phyloP scores from a whole-genome alignment of 2,329 filamentous ascomycete genomes.

The Aspergillus sp. region DNA sequence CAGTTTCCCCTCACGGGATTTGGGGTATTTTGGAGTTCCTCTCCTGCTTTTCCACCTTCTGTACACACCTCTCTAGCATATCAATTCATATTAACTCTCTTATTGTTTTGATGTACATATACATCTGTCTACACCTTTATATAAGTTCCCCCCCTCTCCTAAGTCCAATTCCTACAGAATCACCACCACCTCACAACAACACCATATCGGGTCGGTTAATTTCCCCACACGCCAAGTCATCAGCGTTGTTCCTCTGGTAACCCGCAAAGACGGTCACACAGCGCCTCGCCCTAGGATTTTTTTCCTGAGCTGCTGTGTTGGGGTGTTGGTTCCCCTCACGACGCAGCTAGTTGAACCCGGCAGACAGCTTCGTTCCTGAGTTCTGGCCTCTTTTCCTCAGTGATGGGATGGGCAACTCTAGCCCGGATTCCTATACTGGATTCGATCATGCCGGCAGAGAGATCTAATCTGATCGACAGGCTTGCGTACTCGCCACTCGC shows the following conservation, averaged over 20 bases:
- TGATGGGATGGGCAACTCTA: background rate
- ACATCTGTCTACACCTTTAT: no score
- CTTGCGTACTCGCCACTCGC: background rate
- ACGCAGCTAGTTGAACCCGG: no score
- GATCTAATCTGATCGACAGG: background rate
- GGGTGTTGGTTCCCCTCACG: background rate
- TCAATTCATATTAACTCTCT: no score
- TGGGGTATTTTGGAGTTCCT: constrained; percentile 1
- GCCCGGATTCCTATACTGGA: background rate
- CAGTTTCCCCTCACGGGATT: constrained; percentile 6
- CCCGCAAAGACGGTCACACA: background rate
- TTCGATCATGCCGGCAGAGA: background rate
- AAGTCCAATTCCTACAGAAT: background rate
- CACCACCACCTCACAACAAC: background rate
- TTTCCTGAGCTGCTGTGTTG: no score
- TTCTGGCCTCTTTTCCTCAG: no score
- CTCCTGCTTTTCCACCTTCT: background rate
- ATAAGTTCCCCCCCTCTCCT: no score
- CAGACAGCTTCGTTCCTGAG: no score
- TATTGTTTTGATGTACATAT: no score
- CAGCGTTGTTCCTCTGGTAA: background rate
- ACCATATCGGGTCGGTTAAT: constrained; percentile 16
- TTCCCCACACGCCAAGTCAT: constrained; percentile 20
- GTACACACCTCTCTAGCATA: no score
- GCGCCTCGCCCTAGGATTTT: no score